Base-by-base conservation (phyloP, 257 asterid genomes). In the Nicotiana otophora region DNA sequence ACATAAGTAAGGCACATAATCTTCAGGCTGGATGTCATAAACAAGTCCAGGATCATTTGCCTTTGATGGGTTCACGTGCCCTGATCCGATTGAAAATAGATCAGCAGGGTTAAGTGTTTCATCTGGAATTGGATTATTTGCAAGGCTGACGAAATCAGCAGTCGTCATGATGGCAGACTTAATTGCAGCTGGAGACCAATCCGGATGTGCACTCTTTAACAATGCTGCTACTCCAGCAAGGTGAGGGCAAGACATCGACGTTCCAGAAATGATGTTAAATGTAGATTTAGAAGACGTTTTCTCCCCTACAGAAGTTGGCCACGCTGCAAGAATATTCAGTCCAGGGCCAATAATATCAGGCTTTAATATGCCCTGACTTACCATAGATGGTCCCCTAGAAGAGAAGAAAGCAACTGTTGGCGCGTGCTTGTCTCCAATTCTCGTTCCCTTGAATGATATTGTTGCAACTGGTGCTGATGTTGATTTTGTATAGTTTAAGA, bases 311-410 rank as follows among this genome's bases (percentile, higher is more conserved):
- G 80, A 15, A 5, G 2, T 0, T 3, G 15, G 12, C 68, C 85
- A 78, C 0, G 81, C 85, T 4, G 87, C 87, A 16, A 85, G 83
- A 39, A 85, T 82, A 54, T 85, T 85, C 39, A 85, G 68, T 1
- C 87, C 87, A 12, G 87, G 87, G n/a, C 87, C 87, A 60, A 78
- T 34, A 1, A 85, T 68, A 26, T 85, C 87, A 6, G 87, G 87
- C 23, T 85, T 85, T 51, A 85, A n/a, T 23, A 85, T 85, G 17
- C 85, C 87, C 7, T 34, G 83, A 55, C 87, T 85, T 20, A 5
- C 7, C 3, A 0, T 0, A n/a, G 5, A n/a, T 39, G 77, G 77
- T 39, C 77, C 88, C 42, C 88, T 79, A 16, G 88, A 80, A 30
- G 88, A 86, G 64, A 83, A 83, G 48, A 67, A 77, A 20, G 82